Conservation (phyloP, 371 early-diverging fungal genomes). For the Mucor piriformis region DNA sequence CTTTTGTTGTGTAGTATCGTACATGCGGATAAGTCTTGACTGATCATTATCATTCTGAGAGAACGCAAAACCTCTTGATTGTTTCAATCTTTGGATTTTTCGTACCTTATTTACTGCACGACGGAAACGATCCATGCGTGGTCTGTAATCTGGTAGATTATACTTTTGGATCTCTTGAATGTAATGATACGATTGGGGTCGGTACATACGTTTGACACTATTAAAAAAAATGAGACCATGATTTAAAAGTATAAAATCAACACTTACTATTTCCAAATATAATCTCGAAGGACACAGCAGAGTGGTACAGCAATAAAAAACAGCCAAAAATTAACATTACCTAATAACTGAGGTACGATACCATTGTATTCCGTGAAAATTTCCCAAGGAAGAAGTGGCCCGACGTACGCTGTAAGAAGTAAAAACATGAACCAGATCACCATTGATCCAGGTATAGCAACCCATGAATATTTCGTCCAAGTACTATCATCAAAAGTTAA, state of each 20-base stretch:
- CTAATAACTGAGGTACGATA: constrained; percentile 68
- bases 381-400: constrained; percentile 60
- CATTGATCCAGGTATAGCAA: constrained; percentile 83
- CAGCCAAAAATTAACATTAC: constrained; percentile 85
- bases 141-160: constrained; percentile 95
- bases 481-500: constrained; percentile 37
- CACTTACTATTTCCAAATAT: constrained; percentile 90
- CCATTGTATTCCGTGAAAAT: constrained; percentile 86
- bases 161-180: constrained; percentile 97
- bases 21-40: constrained; percentile 89
- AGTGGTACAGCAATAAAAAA: constrained; percentile 81
- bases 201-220: constrained; percentile 81
- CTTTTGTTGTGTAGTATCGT: constrained; percentile 94
- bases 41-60: constrained; percentile 96
- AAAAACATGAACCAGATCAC: constrained; percentile 88
- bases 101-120: constrained; percentile 97
- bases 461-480: constrained; percentile 85
- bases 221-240: background rate
- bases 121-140: constrained; percentile 95
- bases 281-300: constrained; percentile 82
- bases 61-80: constrained; percentile 94
- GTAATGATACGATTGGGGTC: constrained; percentile 86
- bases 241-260: background rate
- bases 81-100: constrained; percentile 88
- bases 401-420: constrained; percentile 84